Percentiles rank a stretch among this genome's conserved stretches.
Evolutionary conservation across 1,139 yeast species (phyloP).

Genomic region (Eremothecium cymbalariae): DNA sequence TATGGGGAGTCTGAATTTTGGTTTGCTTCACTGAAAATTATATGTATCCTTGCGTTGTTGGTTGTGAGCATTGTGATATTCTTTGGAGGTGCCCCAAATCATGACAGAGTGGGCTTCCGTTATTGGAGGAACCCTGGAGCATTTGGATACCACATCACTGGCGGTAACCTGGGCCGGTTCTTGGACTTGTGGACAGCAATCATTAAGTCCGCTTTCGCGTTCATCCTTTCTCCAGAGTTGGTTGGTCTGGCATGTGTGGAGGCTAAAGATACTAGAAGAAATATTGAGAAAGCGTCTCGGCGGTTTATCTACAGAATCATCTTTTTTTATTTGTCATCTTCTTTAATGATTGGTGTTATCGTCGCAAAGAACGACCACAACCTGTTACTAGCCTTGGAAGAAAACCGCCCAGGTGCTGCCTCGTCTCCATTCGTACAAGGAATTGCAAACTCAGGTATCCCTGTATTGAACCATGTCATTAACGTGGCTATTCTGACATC

Average conservation of each 20-base stretch:
- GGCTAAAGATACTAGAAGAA: slow-evolving; percentile 41
- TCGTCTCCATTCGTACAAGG: slow-evolving; percentile 52
- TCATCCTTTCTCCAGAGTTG: slow-evolving; percentile 65
- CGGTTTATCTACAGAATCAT: slow-evolving; percentile 42
- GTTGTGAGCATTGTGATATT: slow-evolving; percentile 64
- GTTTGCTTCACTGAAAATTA: slow-evolving; percentile 50
- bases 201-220: slow-evolving; percentile 53
- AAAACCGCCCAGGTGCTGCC: slow-evolving; percentile 40
- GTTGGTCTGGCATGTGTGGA: slow-evolving; percentile 44
- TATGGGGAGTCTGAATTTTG: slow-evolving; percentile 46
- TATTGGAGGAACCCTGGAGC: slow-evolving; percentile 60
- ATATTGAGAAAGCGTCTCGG: slow-evolving; percentile 41
- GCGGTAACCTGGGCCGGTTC: slow-evolving; percentile 47
- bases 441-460: slow-evolving; percentile 42
- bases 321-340: slow-evolving; percentile 38
- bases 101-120: slow-evolving; percentile 59
- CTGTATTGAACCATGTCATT: slow-evolving; percentile 42
- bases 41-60: slow-evolving; percentile 62
- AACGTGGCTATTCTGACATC: slow-evolving; percentile 45
- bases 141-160: slow-evolving; percentile 40
- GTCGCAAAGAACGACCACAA: slow-evolving; percentile 39
- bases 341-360: slow-evolving; percentile 41
- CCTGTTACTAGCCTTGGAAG: slow-evolving; percentile 32
- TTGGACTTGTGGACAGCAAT: slow-evolving; percentile 62
- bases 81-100: slow-evolving; percentile 75